Evolutionary conservation across 2,329 filamentous ascomycete species (phyloP), one percentile per base, ranked within the genome.

Genomic region (Claviceps monticola): DNA sequence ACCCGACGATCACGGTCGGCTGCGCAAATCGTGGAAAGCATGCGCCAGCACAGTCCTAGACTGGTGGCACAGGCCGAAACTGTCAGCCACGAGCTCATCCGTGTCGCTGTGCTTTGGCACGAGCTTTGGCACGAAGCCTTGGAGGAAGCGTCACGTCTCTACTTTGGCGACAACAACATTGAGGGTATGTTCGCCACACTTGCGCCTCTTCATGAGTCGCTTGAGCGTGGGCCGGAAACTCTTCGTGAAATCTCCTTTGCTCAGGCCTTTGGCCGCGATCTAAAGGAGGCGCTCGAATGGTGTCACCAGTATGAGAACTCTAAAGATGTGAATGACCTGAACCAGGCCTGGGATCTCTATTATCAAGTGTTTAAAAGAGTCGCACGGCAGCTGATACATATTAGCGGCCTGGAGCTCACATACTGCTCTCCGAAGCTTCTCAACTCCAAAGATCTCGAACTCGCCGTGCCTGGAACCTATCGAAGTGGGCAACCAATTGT

Each of bases 281-380:
- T 99, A 21, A 85, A 88, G 54, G 94, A 99, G 68, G 94, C 93
- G 8, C 84, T 88, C 55, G 90, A 97, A 59, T 98, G 93, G 84
- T 98, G 93, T 66, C 83, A 87, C 56, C 87, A 94, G 50, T 98
- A 95, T 69, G 84, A 88, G 61, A 80, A 82, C 42, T 93, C 87
- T n/a, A 78, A 83, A 49, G 93, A 98, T 62, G 82, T 93, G 55
- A 91, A 88, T 47, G 94, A 99, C 65, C 79, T 98, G 46, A 98
- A 97, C 63, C 89, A 95, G 68, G 93, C 93, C 6, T 99, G 93
- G 93, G 94, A 99, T 68, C 79, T 98, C 14, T 99, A 99, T 69
- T 98, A 98, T 68, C 89, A 95, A 58, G 93, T 97, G 1, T 98
- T 98, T 80, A 83, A 90, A 55, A 87, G 94, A 64, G 97, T 99